Evolutionary conservation across 2,329 filamentous ascomycete species (phyloP), one percentile per base, ranked within the genome.

Genomic region (Xylaria hypoxylon): DNA sequence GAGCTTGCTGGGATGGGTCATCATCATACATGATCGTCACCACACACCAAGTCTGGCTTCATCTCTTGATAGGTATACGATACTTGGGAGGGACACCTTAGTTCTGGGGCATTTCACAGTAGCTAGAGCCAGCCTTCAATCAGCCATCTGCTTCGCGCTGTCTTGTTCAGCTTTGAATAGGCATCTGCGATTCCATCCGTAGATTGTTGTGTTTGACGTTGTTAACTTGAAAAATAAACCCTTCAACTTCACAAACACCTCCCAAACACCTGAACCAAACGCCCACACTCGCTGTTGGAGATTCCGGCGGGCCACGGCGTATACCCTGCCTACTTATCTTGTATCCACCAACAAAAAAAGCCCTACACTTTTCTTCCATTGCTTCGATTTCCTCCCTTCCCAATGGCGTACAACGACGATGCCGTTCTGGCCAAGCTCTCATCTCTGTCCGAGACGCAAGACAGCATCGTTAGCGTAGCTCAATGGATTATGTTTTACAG

Each of bases 401-500:
- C 65, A 67, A 97, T 99, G 95, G 90, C 96, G 51, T 98, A 97
- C 82, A 96, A 92, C 72, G 94, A 98, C 80, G 96, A 99, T 82
- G 92, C 94, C 52, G 94, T 99, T 62, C 89, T 94, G 79, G 93
- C 95, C 60, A 97, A 97, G 83, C 90, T 99, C 60, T 96, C 94
- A 35, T 93, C 94, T 47, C 87, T 99, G 69, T 97, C 97, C 80
- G 96, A 99, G 81, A 97, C 94, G 11, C 95, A 99, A 79, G 96
- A 99, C 78, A 96, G 94, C 81, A 98, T 99, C 76, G 88, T 97
- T 68, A 95, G 93, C 40, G 94, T 97, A 69, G 94, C 96, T 64
- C 95, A 98, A 89, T 99, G 96, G 96, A 96, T 99, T 68, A 96
- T 99, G 91, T 99, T 99, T 79, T 95, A 99, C 82, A 91, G 94